Percentiles rank a stretch among this genome's conserved stretches.
Conservation (phyloP, 139 green algal species). For the Eudorina sp. region DNA sequence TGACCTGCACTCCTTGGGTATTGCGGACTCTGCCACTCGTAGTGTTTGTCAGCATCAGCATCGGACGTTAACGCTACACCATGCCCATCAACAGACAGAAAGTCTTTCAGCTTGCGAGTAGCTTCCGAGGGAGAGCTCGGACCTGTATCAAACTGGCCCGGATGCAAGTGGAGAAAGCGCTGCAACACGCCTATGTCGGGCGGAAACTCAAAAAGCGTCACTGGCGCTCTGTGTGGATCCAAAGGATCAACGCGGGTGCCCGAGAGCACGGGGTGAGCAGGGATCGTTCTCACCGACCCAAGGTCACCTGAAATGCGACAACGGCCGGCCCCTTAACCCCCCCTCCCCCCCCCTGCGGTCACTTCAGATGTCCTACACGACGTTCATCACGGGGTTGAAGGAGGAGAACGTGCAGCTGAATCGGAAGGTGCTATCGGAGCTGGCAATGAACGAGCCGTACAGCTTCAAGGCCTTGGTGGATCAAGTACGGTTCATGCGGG, state of each 20-base stretch:
- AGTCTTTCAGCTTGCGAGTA: slow-evolving; percentile 91
- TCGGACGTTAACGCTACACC: not conserved
- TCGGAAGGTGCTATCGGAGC: slow-evolving; percentile 93
- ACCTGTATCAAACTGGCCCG: slow-evolving; percentile 93
- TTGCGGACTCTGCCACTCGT: too few relatives aligned
- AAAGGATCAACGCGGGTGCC: slow-evolving; percentile 89
- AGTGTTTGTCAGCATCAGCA: too few relatives aligned
- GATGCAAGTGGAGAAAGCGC: slow-evolving; percentile 89
- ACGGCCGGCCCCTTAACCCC: too few relatives aligned
- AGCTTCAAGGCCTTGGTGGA: slow-evolving; percentile 96
- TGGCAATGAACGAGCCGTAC: slow-evolving; percentile 94
- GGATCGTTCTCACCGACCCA: slow-evolving; percentile 9
- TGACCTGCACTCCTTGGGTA: too few relatives aligned
- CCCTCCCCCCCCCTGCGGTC: not conserved
- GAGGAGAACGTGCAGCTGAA: slow-evolving; percentile 94
- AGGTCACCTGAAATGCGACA: too few relatives aligned
- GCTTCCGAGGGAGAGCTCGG: slow-evolving; percentile 91
- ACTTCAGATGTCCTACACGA: slow-evolving; percentile 89
- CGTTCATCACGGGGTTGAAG: slow-evolving; percentile 89
- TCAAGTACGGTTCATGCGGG: slow-evolving; percentile 88
- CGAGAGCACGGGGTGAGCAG: slow-evolving; percentile 92
- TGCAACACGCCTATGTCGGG: slow-evolving; percentile 93
- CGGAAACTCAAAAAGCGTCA: slow-evolving; percentile 93
- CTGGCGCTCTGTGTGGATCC: slow-evolving; percentile 92
- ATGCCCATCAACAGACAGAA: slow-evolving; percentile 78